Percentiles rank a stretch among this genome's conserved stretches.
Evolutionary conservation across 495 filamentous ascomycete genomes (phyloP).

Genomic region (Immersiella caudata): DNA sequence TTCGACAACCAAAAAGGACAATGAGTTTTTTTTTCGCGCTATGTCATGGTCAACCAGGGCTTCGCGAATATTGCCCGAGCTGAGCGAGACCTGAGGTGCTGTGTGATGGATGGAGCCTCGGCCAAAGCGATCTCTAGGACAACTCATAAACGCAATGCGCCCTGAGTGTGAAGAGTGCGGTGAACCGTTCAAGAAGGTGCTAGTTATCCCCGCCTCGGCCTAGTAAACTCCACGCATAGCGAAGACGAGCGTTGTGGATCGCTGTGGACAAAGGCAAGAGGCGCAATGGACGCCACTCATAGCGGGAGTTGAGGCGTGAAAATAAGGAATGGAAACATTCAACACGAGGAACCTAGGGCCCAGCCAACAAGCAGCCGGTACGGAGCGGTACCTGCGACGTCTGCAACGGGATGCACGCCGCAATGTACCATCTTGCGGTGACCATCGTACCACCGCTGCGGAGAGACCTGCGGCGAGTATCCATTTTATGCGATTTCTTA

Average conservation of each 20-base stretch:
- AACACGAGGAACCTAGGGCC: background rate
- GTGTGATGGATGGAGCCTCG: background rate
- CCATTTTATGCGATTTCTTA: slow-evolving; percentile 10
- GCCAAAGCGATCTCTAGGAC: background rate
- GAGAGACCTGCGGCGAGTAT: background rate
- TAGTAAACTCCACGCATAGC: background rate
- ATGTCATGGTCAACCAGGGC: background rate
- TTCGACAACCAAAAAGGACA: background rate
- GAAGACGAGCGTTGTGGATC: too few species aligned
- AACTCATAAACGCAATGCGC: background rate
- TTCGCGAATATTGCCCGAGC: background rate
- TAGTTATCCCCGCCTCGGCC: background rate
- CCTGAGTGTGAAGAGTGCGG: background rate
- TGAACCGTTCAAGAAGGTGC: background rate
- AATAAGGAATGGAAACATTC: background rate
- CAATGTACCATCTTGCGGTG: background rate
- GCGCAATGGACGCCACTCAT: background rate
- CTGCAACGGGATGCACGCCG: background rate
- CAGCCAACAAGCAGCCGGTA: slow-evolving; percentile 1
- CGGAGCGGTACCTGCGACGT: background rate
- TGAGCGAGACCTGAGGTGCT: background rate
- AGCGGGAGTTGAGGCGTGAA: background rate
- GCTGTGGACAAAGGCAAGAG: background rate
- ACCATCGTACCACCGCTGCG: slow-evolving; percentile 8
- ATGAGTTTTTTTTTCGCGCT: background rate